These are phyloP conservation scores for Penicillium arizonense DNA, from an alignment of 495 filamentous ascomycete genomes.

Conservation along the genomic window DNA sequence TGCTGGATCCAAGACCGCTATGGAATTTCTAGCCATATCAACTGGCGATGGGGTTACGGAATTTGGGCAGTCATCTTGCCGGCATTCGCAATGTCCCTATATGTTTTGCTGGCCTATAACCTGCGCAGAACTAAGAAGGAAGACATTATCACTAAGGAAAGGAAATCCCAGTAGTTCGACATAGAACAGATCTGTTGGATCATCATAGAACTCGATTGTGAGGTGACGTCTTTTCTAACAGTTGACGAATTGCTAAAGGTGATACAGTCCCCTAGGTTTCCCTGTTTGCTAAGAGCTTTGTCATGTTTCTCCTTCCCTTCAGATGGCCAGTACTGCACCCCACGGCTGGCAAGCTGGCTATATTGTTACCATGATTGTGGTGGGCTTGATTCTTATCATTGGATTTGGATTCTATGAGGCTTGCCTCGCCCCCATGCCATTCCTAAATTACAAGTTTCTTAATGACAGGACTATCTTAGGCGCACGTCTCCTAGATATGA, in stretches of 20 bases:
- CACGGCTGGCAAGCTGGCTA: conserved; percentile 43
- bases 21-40: conserved; percentile 36
- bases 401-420: conserved; percentile 55
- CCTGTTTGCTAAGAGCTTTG: conserved; percentile 50
- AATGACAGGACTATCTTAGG: conserved; percentile 58
- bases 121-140: conserved; percentile 6
- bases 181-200: neutral
- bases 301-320: conserved; percentile 58
- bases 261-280: conserved; percentile 37
- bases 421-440: conserved; percentile 44
- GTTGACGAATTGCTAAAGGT: too few species aligned
- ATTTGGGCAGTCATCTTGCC: conserved; percentile 55
- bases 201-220: conserved; percentile 13
- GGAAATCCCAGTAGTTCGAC: neutral
- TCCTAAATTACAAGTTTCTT: conserved; percentile 56
- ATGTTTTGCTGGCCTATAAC: conserved; percentile 33
- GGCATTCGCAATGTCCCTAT: conserved; percentile 47
- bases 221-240: neutral
- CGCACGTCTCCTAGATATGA: conserved; percentile 51
- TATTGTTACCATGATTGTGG: conserved; percentile 52
- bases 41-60: conserved; percentile 59
- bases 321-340: conserved; percentile 31
- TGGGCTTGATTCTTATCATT: conserved; percentile 53
- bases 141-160: neutral
- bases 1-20: conserved; percentile 18